A percentile compares a stretch with the other conserved stretches of the same genome.
These are phyloP conservation scores for Tolypocladium ophioglossoides DNA, from an alignment of 2,329 filamentous ascomycete species.

Conservation along the genomic window DNA sequence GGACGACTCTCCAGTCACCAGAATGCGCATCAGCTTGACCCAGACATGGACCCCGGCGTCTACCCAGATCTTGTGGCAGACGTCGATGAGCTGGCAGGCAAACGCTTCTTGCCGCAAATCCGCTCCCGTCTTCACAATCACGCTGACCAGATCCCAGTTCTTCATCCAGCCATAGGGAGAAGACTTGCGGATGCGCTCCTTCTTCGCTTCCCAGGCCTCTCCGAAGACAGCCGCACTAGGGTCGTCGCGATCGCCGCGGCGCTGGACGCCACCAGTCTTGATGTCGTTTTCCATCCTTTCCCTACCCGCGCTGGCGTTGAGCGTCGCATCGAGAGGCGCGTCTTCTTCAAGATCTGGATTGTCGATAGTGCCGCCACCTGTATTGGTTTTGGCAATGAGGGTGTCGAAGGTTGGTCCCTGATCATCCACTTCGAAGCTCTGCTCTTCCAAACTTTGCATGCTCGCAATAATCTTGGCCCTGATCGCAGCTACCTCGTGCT, in stretches of 20 bases:
- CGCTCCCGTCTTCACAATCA: slow-evolving; percentile 79
- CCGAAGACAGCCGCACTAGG: slow-evolving; percentile 79
- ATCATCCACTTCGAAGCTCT: slow-evolving; percentile 70
- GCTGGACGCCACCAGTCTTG: slow-evolving; percentile 73
- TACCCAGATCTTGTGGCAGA: slow-evolving; percentile 73
- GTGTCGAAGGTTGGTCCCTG: slow-evolving; percentile 67
- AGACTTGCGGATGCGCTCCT: slow-evolving; percentile 71
- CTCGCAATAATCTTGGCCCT: slow-evolving; percentile 80
- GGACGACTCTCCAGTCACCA: slow-evolving; percentile 76
- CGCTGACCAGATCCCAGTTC: slow-evolving; percentile 79
- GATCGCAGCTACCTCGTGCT: slow-evolving; percentile 72
- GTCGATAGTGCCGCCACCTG: slow-evolving; percentile 26
- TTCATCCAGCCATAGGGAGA: slow-evolving; percentile 84
- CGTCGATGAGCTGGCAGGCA: slow-evolving; percentile 72
- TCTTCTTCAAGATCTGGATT: slow-evolving; percentile 47
- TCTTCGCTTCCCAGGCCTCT: slow-evolving; percentile 77
- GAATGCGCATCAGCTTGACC: slow-evolving; percentile 79
- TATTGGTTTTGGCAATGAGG: slow-evolving; percentile 65
- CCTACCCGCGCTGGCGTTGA: slow-evolving; percentile 62
- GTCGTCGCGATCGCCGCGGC: slow-evolving; percentile 74
- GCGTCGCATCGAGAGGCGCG: slow-evolving; percentile 35
- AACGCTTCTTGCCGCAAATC: slow-evolving; percentile 79
- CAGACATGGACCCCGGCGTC: slow-evolving; percentile 69
- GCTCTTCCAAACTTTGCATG: slow-evolving; percentile 80
- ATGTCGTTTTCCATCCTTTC: slow-evolving; percentile 85